Evolutionary conservation across 2,329 filamentous ascomycete species (phyloP).

Genomic region (Pseudogymnoascus sp.): DNA sequence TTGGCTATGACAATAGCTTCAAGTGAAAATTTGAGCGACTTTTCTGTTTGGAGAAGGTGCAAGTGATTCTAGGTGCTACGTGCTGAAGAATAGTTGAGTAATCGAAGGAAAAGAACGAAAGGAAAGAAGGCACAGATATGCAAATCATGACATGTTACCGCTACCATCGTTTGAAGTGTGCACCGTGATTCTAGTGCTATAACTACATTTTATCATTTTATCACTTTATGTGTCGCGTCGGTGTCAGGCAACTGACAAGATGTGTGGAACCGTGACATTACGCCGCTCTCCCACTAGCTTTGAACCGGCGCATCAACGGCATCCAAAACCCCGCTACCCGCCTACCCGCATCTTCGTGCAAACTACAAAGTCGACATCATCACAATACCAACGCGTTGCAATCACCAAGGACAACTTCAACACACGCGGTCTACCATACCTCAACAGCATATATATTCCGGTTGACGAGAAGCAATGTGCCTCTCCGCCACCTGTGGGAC

Average conservation of each 20-base stretch:
- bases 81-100: neutral
- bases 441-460: neutral
- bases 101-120: neutral
- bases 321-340: neutral
- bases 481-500: constrained; percentile 40
- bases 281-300: neutral
- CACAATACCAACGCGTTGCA: neutral
- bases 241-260: neutral
- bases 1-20: neutral
- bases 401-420: constrained; percentile 1
- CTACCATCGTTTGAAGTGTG: neutral
- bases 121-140: neutral
- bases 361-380: neutral
- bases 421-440: neutral
- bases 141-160: neutral
- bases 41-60: neutral
- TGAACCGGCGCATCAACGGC: neutral
- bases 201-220: neutral
- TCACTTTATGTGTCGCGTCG: neutral
- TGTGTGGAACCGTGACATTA: neutral
- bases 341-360: neutral
- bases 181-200: neutral
- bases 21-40: neutral
- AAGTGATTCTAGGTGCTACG: neutral
- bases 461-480: constrained; percentile 36